Percentiles rank a stretch among this genome's conserved stretches.
phyloP scores from a whole-genome alignment of 192 early-diverging fungal genomes.

The Backusella circina region DNA sequence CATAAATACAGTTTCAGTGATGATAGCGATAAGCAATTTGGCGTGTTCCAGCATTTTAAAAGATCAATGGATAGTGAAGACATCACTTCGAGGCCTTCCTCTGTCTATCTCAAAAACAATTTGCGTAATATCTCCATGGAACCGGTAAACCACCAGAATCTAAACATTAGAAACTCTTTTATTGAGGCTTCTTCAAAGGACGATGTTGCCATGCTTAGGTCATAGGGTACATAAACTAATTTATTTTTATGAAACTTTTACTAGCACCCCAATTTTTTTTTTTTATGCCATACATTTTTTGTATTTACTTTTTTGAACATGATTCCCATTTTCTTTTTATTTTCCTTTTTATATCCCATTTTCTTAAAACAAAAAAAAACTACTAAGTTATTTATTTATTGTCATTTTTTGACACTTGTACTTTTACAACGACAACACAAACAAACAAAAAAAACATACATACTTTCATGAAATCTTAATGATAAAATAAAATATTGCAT shows the following conservation, averaged over 20 bases:
- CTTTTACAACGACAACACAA: neutral
- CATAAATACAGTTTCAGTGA: neutral
- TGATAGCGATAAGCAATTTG: neutral
- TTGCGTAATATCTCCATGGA: neutral
- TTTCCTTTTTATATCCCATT: neutral
- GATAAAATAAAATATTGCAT: neutral
- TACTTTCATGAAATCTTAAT: neutral
- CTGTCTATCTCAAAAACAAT: neutral
- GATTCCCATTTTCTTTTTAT: neutral
- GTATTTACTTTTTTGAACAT: neutral
- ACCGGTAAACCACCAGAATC: neutral
- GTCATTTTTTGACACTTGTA: neutral
- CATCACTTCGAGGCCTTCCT: neutral
- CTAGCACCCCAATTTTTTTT: neutral
- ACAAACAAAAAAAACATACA: neutral
- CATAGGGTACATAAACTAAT: neutral
- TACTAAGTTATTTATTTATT: neutral
- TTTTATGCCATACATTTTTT: neutral
- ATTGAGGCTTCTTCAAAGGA: neutral
- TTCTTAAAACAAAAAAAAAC: neutral
- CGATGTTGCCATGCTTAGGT: neutral
- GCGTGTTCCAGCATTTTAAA: neutral
- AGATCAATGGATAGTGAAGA: neutral
- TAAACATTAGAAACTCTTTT: neutral
- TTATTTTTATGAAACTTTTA: neutral